Evolutionary conservation across 805 yeast genomes (phyloP), one percentile per base, ranked within the genome.

Genomic region (Saccharomycopsis schoenii): DNA sequence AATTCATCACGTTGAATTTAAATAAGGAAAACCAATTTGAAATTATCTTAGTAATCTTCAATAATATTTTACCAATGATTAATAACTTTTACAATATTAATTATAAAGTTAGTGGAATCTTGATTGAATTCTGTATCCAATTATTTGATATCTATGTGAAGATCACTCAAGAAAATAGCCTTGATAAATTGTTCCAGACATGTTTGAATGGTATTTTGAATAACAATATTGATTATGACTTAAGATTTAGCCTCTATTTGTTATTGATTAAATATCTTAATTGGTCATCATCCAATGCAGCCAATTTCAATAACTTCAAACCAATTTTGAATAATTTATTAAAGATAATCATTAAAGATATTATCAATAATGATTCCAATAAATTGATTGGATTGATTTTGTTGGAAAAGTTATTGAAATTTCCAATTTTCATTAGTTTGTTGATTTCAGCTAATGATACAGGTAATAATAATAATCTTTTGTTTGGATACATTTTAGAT

Each of bases 241-340:
- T 92, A 52, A 80, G 97, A 58, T 82, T 96, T 0, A 94, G 91
- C 68, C 76, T 93, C 55, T 93, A 93, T 71, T 82, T 87, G 9
- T 73, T 92, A 64, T 80, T 85, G 47, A 86, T 83, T 69, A 83
- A 81, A 67, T 88, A 84, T 66, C 70, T 92, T 60, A 77, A 80
- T 9, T 79, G 82, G 69, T 75, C 81, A 0, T 69, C 79, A 61
- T 70, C 70, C 1, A 77, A 78, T 58, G 73, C 73, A 41, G 8
- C 42, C 14, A 29, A 21, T 19, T 24, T 39, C 12, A 43, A 52
- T 11, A 47, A 36, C 15, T 34, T 21, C 15, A 73, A 71, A 4
- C 73, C 77, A 34, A 71, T 81, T 10, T 69, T 81, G 58, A 78
- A 77, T 61, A 79, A 81, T 64, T 73, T 90, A 58, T 76, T 89